Evolutionary conservation across 345 rosid genomes (phyloP).

Genomic region (Acer campestre): DNA sequence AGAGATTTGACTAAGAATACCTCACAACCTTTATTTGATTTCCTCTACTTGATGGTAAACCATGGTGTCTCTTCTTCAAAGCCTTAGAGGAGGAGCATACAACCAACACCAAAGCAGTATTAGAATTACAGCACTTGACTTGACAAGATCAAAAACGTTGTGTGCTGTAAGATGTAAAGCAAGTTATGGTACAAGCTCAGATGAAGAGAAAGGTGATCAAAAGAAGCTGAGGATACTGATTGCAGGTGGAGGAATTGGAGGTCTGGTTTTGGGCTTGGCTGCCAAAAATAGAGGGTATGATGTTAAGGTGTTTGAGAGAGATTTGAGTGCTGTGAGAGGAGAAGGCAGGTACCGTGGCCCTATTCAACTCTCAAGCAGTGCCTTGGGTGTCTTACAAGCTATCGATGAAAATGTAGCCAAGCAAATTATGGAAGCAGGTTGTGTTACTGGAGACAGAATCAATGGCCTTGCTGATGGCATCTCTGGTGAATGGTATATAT

Average conservation of each 20-base stretch:
- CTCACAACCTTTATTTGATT: no score
- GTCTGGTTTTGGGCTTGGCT: constrained; percentile 28
- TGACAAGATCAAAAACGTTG: constrained; percentile 1
- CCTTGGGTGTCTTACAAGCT: constrained; percentile 22
- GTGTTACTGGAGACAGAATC: constrained; percentile 32
- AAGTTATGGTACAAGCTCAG: neutral
- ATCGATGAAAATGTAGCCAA: constrained; percentile 25
- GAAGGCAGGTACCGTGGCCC: constrained; percentile 29
- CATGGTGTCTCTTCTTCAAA: neutral
- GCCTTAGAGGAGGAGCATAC: neutral
- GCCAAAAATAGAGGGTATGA: constrained; percentile 21
- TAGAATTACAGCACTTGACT: neutral
- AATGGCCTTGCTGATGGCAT: constrained; percentile 34
- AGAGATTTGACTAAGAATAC: neutral
- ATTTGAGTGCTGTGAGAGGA: constrained; percentile 32
- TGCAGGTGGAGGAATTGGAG: constrained; percentile 35
- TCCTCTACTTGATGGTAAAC: no score
- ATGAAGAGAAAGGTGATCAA: neutral
- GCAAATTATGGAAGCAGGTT: constrained; percentile 21
- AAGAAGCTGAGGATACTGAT: constrained; percentile 24
- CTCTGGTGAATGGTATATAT: constrained; percentile 27
- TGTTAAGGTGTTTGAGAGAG: constrained; percentile 30
- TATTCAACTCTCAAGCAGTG: constrained; percentile 24
- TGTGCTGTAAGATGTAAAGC: constrained; percentile 12
- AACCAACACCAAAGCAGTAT: no score